Evolutionary conservation across 2,329 filamentous ascomycete genomes (phyloP), one percentile per base, ranked within the genome.

Genomic region (Bipolaris oryzae): DNA sequence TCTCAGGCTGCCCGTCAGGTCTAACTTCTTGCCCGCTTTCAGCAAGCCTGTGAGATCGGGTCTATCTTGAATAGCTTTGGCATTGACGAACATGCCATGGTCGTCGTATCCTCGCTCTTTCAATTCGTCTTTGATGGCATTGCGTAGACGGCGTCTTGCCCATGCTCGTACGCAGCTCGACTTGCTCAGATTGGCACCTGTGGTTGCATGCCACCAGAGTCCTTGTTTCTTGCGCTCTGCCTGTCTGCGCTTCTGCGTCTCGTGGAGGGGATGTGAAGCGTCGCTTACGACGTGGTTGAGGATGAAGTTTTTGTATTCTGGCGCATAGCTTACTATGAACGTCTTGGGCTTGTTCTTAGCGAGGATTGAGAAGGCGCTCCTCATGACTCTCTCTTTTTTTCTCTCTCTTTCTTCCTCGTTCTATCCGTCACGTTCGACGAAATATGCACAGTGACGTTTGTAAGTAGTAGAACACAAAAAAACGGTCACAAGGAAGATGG

Each of bases 191-290:
- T 67, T 67, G 11, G 55, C 13, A 9, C 58, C 52, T 2, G 64
- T 63, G 2, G 67, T 71, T 5, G 66, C 64, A 52, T 72, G 62
- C 74, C 72, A 74, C 73, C 72, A 75, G 2, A 76, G 64, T 0
- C 69, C 67, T 18, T 72, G 62, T 21, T 58, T 58, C 18, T 65
- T 65, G n/a, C 64, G 62, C 23, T 61, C 54, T 1, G 43, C 34
- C 10, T 60, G 50, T 18, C 55, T 58, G 23, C 72, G 70, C 34
- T 44, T 58, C 43, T 64, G 67, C 7, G 58, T 46, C 11, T 56
- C 55, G 60, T 64, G 33, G 3, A 75, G 63, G 10, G 74, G 73
- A 38, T 76, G 72, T 25, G 63, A 58, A 7, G 38, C 13, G 45
- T 72, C 70, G 25, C 48, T 42, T 1, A 60, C 35, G 47, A 74